Base-by-base conservation (phyloP, 306 rosid species). In the Prinsepia uniflora region DNA sequence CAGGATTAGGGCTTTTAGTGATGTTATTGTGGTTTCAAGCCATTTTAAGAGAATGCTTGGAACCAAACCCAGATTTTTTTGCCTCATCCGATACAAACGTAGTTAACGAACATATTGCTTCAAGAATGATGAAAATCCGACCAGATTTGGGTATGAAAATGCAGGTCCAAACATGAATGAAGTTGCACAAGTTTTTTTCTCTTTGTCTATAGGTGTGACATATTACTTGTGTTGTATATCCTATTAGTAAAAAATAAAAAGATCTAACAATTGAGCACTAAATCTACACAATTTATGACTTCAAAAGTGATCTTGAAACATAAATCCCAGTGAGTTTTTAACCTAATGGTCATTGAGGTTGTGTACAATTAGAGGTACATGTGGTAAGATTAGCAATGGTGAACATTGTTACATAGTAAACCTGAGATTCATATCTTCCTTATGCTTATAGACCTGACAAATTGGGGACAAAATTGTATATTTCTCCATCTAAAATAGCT, bases 111-210 rank as follows among this genome's bases (percentile, higher is more conserved):
- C 69, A 45, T 15, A 71, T 36, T 45, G 79, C 67, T 72, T 48
- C 79, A 82, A 86, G 77, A 87, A 87, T 75, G 45, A 4, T 0
- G 2, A 42, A 86, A 84, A 67, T 86, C 36, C 2, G 67, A 42
- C 60, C 2, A 15, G 81, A 75, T 75, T 87, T 82, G 83, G 43
- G 8, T 53, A 19, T 4, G n/a, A 5, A 86, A 84, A 13, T 13
- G 45, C 57, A 20, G 65, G 0, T 41, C 44, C 4, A 34, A 90
- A 86, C 14, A 49, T 67, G 50, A 18, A 9, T 49, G 17, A 89
- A 77, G 91, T 84, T 94, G 88, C 89, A 94, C 95, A 89, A 73
- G 58, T 45, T 34, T 44, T 44, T 24, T 41, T 50, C 67, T 8
- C 47, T n/a, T 20, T 47, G 78, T 85, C 2, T 71, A 69, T 17